Conservation (phyloP, 2,329 filamentous ascomycete genomes). For the Talaromyces pinophilus region DNA sequence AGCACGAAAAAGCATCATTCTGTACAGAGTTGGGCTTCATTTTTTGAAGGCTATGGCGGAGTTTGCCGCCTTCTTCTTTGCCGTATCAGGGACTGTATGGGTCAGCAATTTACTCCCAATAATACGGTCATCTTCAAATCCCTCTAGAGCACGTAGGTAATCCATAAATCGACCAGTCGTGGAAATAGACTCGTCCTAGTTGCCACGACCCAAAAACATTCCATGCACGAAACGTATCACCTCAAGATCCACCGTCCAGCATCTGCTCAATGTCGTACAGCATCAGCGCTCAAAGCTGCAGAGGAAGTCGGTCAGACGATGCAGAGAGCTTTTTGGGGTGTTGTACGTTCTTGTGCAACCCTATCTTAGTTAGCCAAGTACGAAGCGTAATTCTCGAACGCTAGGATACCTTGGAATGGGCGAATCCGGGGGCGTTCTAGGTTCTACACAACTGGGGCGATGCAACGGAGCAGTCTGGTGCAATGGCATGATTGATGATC, state of each 20-base stretch:
- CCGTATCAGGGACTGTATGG: neutral
- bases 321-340: neutral
- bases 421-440: neutral
- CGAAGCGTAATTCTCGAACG: neutral
- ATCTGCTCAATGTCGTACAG: neutral
- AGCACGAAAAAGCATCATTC: neutral
- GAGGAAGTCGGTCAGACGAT: neutral
- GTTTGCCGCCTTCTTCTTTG: neutral
- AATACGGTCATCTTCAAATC: neutral
- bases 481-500: neutral
- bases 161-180: neutral
- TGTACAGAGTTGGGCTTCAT: neutral
- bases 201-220: neutral
- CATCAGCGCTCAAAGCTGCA: neutral
- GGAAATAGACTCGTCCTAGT: neutral
- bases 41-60: neutral
- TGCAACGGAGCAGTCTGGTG: neutral
- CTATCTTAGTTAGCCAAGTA: neutral
- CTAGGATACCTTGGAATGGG: neutral
- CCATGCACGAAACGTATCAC: constrained; percentile 2
- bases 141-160: neutral
- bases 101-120: neutral
- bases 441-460: neutral
- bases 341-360: neutral
- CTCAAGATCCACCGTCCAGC: neutral